phyloP scores from a whole-genome alignment of 179 eudicot species.

The Sideroxylon spinosum region DNA sequence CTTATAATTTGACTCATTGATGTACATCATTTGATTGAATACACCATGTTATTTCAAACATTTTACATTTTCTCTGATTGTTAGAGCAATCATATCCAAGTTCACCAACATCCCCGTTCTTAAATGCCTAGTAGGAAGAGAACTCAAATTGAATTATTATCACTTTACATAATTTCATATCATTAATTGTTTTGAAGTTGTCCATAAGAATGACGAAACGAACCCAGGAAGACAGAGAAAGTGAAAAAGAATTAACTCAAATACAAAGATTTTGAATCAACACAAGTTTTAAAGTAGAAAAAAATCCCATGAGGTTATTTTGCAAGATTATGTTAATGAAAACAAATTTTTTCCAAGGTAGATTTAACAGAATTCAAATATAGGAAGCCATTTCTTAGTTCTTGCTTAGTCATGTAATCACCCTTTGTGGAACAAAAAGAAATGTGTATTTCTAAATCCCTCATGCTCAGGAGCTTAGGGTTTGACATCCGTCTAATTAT shows the following conservation, averaged over 20 bases:
- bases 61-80: slow-evolving; percentile 53
- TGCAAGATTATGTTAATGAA: slow-evolving; percentile 32
- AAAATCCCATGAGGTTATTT: too few species aligned
- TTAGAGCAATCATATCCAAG: slow-evolving; percentile 25
- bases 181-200: not conserved
- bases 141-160: not conserved
- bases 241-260: not conserved
- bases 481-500: not conserved
- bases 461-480: not conserved
- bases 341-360: slow-evolving; percentile 1
- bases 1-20: not conserved
- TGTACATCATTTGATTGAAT: not conserved
- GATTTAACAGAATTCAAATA: slow-evolving; percentile 7
- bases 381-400: slow-evolving; percentile 9
- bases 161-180: not conserved
- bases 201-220: too few species aligned
- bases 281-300: not conserved
- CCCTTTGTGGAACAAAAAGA: not conserved
- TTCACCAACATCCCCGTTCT: slow-evolving; percentile 28
- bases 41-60: slow-evolving; percentile 21
- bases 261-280: not conserved
- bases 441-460: not conserved
- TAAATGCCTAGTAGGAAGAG: slow-evolving; percentile 37
- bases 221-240: not conserved
- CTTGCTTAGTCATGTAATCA: not conserved